Conservation (phyloP, 2,329 filamentous ascomycete genomes). For the Fusarium austroafricanum region DNA sequence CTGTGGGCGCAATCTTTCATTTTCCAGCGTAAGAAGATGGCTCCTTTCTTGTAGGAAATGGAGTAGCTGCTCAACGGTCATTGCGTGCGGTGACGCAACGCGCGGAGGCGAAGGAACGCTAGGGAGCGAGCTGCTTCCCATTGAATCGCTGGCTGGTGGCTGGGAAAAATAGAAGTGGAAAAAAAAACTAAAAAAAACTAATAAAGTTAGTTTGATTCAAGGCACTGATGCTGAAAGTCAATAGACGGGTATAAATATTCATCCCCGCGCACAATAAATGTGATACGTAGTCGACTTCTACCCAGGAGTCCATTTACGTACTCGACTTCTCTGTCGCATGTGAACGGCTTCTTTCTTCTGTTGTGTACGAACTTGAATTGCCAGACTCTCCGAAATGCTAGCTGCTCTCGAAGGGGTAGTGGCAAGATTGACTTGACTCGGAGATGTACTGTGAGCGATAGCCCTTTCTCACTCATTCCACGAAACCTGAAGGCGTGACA, state of each 20-base stretch:
- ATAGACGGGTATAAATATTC: not conserved
- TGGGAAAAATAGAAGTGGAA: not conserved
- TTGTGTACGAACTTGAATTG: not conserved
- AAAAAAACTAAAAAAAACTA: not conserved
- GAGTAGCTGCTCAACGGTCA: constrained; percentile 4
- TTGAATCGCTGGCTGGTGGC: not conserved
- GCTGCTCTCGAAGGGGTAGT: not conserved
- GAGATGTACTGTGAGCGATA: not conserved
- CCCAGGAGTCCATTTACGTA: constrained; percentile 1
- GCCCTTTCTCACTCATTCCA: not conserved
- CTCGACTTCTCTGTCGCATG: not conserved
- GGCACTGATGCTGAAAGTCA: not conserved
- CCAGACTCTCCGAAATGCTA: not conserved
- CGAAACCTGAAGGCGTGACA: not conserved
- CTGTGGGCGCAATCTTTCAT: constrained; percentile 1
- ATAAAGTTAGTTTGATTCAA: not conserved
- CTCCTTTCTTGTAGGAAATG: constrained; percentile 4
- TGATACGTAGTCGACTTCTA: not conserved
- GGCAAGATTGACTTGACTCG: not conserved
- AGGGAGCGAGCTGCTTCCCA: not conserved
- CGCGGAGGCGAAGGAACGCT: constrained; percentile 1
- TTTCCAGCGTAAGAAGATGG: constrained; percentile 1
- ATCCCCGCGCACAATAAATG: not conserved
- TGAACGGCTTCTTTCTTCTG: constrained; percentile 2
- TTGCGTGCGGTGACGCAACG: not conserved